A percentile compares a stretch with the other conserved stretches of the same genome.
Conservation (phyloP, 352 stramenopile species). For the Phytophthora constricta region DNA sequence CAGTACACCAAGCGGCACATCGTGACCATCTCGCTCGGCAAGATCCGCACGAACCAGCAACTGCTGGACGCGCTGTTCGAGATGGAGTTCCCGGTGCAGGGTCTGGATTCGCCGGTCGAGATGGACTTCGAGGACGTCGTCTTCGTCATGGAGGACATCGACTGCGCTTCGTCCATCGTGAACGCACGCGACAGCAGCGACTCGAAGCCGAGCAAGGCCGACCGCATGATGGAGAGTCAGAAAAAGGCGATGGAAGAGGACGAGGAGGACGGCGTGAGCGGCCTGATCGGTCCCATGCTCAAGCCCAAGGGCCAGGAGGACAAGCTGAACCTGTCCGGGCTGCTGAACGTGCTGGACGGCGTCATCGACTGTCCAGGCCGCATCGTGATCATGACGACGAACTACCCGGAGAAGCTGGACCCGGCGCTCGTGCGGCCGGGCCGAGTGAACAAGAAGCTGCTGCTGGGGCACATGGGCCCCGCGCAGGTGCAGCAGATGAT, state of each 20-base stretch:
- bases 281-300: conserved; percentile 35
- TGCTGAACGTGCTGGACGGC: conserved; percentile 93
- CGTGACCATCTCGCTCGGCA: conserved; percentile 72
- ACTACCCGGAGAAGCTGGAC: conserved; percentile 94
- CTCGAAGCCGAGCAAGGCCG: conserved; percentile 22
- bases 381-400: conserved; percentile 95
- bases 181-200: conserved; percentile 45
- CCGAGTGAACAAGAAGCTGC: conserved; percentile 89
- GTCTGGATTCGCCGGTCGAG: conserved; percentile 66
- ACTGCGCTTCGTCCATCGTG: conserved; percentile 85
- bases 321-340: conserved; percentile 82
- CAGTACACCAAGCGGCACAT: conserved; percentile 82
- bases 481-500: conserved; percentile 64
- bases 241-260: conserved; percentile 33
- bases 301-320: conserved; percentile 38
- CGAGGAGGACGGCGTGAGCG: conserved; percentile 3
- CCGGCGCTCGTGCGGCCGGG: conserved; percentile 90
- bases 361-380: conserved; percentile 89
- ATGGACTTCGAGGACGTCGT: conserved; percentile 88
- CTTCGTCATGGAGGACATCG: conserved; percentile 92
- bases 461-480: conserved; percentile 66
- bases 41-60: conserved; percentile 86
- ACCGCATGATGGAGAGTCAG: conserved; percentile 29
- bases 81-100: conserved; percentile 65
- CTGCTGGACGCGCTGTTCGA: conserved; percentile 87